Evolutionary conservation across 2,329 filamentous ascomycete species (phyloP).

Genomic region (Curvularia lunata): DNA sequence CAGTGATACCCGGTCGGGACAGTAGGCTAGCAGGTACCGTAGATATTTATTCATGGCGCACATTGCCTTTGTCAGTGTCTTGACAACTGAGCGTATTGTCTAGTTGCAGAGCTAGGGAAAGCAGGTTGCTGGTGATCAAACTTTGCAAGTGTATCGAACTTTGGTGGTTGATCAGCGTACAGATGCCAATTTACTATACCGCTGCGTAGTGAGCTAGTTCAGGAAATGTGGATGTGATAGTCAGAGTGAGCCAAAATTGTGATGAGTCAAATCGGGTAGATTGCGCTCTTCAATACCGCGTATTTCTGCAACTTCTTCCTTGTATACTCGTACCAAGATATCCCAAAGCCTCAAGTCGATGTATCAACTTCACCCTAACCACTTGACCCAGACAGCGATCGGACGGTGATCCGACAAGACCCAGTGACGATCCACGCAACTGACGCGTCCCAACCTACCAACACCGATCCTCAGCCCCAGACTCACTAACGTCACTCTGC

Average conservation of each 20-base stretch:
- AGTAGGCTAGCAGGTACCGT: neutral
- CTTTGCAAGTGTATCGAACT: neutral
- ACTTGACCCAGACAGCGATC: neutral
- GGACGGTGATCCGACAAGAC: neutral
- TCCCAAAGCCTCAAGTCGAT: neutral
- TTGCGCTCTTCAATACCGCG: neutral
- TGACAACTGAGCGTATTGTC: neutral
- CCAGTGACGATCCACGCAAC: neutral
- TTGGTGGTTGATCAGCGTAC: neutral
- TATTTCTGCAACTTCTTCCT: neutral
- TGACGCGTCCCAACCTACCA: neutral
- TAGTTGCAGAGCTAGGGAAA: neutral
- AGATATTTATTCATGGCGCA: neutral
- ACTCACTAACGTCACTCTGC: neutral
- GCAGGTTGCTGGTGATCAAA: neutral
- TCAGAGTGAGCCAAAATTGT: neutral
- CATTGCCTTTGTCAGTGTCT: neutral
- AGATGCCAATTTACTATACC: neutral
- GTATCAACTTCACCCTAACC: neutral
- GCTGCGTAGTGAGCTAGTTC: neutral
- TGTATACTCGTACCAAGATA: neutral
- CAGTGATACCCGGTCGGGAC: neutral
- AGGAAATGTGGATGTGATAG: neutral
- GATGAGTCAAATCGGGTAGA: neutral
- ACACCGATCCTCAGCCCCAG: neutral